These are phyloP conservation scores for Sonneratia caseolaris DNA, from an alignment of 345 rosid species.

Conservation along the genomic window DNA sequence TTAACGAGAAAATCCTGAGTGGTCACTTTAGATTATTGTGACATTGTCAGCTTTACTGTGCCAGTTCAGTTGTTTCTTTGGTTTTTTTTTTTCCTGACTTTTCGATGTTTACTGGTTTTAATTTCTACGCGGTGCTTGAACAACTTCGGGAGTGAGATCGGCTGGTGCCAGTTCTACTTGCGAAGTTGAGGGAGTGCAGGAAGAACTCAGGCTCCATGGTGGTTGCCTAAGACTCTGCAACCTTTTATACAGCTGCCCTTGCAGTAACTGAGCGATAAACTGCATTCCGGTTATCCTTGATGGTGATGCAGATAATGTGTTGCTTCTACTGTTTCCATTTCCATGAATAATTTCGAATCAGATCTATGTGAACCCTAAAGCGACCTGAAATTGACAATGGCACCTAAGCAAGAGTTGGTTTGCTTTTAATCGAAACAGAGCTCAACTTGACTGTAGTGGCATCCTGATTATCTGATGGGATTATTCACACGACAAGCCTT, in stretches of 20 bases:
- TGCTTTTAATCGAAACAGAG: too few relatives aligned
- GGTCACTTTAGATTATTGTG: background rate
- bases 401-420: background rate
- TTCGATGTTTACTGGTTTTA: background rate
- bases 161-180: slow-evolving; percentile 98
- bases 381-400: background rate
- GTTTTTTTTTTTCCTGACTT: too few relatives aligned
- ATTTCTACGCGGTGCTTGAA: slow-evolving; percentile 51
- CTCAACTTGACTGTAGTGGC: too few relatives aligned
- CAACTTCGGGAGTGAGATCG: slow-evolving; percentile 70
- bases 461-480: too few relatives aligned
- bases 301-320: background rate
- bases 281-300: background rate
- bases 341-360: background rate
- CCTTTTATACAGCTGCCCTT: background rate
- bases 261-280: background rate
- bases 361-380: background rate
- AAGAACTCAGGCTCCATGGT: slow-evolving; percentile 51
- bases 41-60: too few relatives aligned
- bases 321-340: background rate
- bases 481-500: too few relatives aligned
- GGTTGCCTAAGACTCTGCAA: slow-evolving; percentile 26
- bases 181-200: slow-evolving; percentile 85
- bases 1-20: background rate
- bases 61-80: too few relatives aligned